Evolutionary conservation across 257 asterid species (phyloP).

Genomic region (Cordia subcordata): DNA sequence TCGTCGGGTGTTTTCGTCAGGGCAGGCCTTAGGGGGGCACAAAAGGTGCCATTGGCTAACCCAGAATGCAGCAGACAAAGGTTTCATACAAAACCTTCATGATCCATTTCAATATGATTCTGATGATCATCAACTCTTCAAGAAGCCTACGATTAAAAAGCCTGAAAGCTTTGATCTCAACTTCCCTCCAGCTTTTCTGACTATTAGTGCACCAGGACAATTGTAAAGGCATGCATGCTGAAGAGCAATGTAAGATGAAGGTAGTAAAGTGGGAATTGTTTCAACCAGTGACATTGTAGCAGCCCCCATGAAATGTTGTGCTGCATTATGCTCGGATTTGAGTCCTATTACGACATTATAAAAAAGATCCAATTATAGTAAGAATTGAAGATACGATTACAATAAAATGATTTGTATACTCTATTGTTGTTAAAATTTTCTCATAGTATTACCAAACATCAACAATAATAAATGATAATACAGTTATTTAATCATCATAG

Average conservation of each 20-base stretch:
- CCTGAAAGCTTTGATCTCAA: constrained; percentile 39
- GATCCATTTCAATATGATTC: constrained; percentile 31
- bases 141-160: constrained; percentile 28
- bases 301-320: constrained; percentile 9
- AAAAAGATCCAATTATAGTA: too few relatives aligned
- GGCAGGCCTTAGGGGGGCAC: constrained; percentile 88
- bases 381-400: too few relatives aligned
- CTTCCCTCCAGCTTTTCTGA: constrained; percentile 22
- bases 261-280: constrained; percentile 52
- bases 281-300: constrained; percentile 31
- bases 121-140: constrained; percentile 27
- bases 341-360: too few relatives aligned
- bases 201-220: neutral
- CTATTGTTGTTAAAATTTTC: too few relatives aligned
- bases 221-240: neutral
- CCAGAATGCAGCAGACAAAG: constrained; percentile 28
- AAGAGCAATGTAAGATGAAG: constrained; percentile 25
- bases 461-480: too few relatives aligned
- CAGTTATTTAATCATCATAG: too few relatives aligned
- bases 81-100: constrained; percentile 44
- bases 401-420: too few relatives aligned
- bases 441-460: too few relatives aligned
- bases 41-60: constrained; percentile 82
- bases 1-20: constrained; percentile 62
- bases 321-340: too few relatives aligned